These are phyloP conservation scores for Salix arbutifolia DNA, from an alignment of 345 rosid genomes.

Conservation along the genomic window DNA sequence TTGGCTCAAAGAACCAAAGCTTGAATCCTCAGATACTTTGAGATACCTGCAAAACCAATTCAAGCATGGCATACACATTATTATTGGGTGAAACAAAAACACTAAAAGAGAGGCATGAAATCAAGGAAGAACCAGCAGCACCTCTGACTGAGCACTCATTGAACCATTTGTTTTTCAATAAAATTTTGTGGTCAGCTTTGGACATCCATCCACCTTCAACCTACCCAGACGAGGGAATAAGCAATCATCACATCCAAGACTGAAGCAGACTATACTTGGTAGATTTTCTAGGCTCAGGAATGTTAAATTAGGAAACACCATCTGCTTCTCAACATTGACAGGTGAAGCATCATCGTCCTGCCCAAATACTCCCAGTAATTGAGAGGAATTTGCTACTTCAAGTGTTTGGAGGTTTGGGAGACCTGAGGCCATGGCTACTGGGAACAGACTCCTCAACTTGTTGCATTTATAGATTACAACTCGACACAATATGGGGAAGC, in stretches of 20 bases:
- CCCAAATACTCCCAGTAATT: neutral
- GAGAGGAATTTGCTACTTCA: accelerated
- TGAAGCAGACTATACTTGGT: neutral
- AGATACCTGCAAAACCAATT: too few relatives aligned
- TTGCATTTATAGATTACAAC: neutral
- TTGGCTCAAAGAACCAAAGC: too few relatives aligned
- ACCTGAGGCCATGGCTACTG: neutral
- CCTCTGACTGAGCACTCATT: neutral
- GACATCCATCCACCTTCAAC: accelerated
- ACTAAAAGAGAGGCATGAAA: too few relatives aligned
- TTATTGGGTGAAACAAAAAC: too few relatives aligned
- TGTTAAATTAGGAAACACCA: neutral
- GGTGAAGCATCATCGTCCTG: neutral
- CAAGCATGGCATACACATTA: too few relatives aligned
- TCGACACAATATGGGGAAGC: neutral
- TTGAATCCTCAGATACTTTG: too few relatives aligned
- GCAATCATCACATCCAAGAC: neutral
- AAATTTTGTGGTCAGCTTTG: neutral
- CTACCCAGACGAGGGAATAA: neutral
- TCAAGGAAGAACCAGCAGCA: neutral
- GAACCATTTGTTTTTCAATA: neutral
- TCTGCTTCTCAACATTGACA: neutral
- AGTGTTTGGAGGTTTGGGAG: neutral
- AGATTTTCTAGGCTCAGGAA: accelerated
- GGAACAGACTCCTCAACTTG: neutral